Base-by-base conservation (phyloP, 169 alveolate genomes). In the Babesia ovata region DNA sequence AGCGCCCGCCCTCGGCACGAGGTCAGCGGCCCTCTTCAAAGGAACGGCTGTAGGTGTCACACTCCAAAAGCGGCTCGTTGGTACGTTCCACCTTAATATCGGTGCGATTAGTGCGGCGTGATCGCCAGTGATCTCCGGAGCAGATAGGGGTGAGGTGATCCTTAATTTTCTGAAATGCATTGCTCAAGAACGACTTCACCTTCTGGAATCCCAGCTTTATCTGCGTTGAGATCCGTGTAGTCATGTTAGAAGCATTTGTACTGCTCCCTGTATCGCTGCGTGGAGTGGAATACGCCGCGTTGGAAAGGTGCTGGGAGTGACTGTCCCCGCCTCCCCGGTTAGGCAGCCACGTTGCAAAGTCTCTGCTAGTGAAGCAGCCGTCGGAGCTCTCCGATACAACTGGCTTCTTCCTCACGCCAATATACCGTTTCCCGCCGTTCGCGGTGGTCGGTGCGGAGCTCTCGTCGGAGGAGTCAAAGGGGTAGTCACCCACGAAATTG, bases 311-410 rank as follows among this genome's bases (percentile, higher is more conserved):
- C 48, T 65, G 39, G 44, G 54, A 17, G 44, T 28, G 16, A 8
- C 24, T 39, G 19, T 42, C 24, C 42, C n/a, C 13, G 22, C 12
- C 44, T 8, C 1, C 65, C 4, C 24, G 9, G 11, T 19, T 24
- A 9, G 65, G 42, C 9, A 48, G 6, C 56, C 39, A 33, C 39
- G 65, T 39, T 0, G n/a, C 54, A 14, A 67, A 52, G 36, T 67
- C 76, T 4, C n/a, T n/a, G 26, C 67, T 67, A 21, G 76, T 52
- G 54, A 67, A 67, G 53, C 76, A 36, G 26, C 66, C 65, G 14
- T 54, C 76, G 14, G 76, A 53, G 65, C 76, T 67, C 8, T 6
- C 61, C 16, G 52, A 24, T 21, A 29, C 22, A 6, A 2, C 46
- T 2, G 21, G 22, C 26, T 36, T 58, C n/a, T 14, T 13, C 46